These are phyloP conservation scores for Colletotrichum godetiae DNA, from an alignment of 2,329 filamentous ascomycete species.

Conservation along the genomic window DNA sequence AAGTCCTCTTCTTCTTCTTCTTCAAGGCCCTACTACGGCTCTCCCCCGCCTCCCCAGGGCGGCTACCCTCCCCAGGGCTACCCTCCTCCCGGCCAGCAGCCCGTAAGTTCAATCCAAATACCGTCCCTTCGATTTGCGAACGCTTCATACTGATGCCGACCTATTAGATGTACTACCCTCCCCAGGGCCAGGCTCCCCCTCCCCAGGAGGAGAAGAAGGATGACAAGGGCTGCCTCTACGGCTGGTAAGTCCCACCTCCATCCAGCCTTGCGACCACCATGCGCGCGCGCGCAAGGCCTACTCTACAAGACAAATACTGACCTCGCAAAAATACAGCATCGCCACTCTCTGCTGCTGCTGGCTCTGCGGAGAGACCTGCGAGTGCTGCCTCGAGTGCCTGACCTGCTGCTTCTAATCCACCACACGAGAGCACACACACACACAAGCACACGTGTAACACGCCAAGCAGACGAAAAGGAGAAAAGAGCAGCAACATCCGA, in stretches of 20 bases:
- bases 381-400: constrained; percentile 55
- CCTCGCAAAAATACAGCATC: constrained; percentile 41
- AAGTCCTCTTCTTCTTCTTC: not conserved
- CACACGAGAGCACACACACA: not conserved
- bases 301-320: not conserved
- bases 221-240: constrained; percentile 54
- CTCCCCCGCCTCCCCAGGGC: constrained; percentile 38
- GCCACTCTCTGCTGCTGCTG: constrained; percentile 57
- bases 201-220: constrained; percentile 52
- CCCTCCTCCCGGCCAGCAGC: constrained; percentile 37
- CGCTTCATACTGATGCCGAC: too few relatives aligned
- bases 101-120: constrained; percentile 21
- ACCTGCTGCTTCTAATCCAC: constrained; percentile 50
- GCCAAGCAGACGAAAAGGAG: too few relatives aligned
- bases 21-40: constrained; percentile 36
- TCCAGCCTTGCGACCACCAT: not conserved
- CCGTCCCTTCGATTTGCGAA: too few relatives aligned
- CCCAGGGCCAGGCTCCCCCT: constrained; percentile 45
- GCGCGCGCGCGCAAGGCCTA: too few relatives aligned
- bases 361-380: constrained; percentile 56
- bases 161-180: constrained; percentile 45
- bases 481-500: not conserved
- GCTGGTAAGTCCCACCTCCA: constrained; percentile 44
- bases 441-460: too few relatives aligned
- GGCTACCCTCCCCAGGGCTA: constrained; percentile 38